These are phyloP conservation scores for Morella rubra DNA, from an alignment of 306 rosid species.

Conservation along the genomic window DNA sequence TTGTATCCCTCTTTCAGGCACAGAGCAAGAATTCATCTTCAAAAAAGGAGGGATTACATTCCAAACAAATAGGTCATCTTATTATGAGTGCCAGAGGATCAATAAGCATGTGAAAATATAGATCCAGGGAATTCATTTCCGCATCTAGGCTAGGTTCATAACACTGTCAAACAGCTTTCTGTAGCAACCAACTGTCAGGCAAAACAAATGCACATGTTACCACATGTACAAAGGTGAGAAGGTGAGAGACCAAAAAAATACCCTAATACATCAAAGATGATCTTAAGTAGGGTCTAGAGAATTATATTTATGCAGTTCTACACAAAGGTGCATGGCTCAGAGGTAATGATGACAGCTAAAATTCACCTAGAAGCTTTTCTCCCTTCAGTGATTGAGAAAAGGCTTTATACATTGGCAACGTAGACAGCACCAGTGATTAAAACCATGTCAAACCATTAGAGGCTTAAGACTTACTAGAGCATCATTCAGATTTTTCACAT, in stretches of 20 bases:
- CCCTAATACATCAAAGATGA: background rate
- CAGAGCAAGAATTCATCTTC: too few species aligned
- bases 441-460: background rate
- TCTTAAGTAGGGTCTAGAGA: background rate
- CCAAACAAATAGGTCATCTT: background rate
- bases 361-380: background rate
- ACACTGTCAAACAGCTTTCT: background rate
- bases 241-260: background rate
- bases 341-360: background rate
- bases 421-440: background rate
- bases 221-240: background rate
- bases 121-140: background rate
- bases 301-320: background rate
- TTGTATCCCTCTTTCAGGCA: background rate
- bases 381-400: background rate
- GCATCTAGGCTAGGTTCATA: background rate
- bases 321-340: background rate
- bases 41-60: conserved; percentile 16
- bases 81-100: conserved; percentile 11
- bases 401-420: background rate
- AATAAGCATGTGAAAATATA: background rate
- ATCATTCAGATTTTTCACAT: background rate
- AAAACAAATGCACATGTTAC: background rate
- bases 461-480: background rate
- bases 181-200: too few species aligned